Conservation (phyloP, 1,284 basidiomycete species). For the Heterobasidion irregulare region DNA sequence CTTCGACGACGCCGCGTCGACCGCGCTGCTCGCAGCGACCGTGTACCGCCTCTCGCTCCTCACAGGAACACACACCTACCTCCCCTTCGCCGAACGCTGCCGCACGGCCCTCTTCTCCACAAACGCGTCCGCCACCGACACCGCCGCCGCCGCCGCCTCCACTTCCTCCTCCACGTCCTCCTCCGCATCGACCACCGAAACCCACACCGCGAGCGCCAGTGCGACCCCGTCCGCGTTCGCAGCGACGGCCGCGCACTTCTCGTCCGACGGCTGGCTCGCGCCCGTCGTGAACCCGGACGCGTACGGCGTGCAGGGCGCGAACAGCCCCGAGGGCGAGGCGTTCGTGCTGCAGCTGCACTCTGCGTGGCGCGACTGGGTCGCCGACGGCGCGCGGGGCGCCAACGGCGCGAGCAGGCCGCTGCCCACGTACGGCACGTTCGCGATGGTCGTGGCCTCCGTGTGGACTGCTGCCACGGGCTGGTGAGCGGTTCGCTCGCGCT, state of each 20-base stretch:
- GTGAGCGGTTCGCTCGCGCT: background rate
- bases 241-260: slow-evolving; percentile 32
- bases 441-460: background rate
- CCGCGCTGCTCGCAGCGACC: slow-evolving; percentile 70
- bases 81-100: slow-evolving; percentile 50
- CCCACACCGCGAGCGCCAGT: background rate
- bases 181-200: slow-evolving; percentile 2
- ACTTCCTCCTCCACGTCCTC: slow-evolving; percentile 8
- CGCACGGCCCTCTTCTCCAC: slow-evolving; percentile 39
- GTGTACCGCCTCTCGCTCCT: slow-evolving; percentile 65
- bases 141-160: slow-evolving; percentile 6
- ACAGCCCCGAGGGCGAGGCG: slow-evolving; percentile 46
- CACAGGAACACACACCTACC: slow-evolving; percentile 35
- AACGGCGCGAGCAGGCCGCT: slow-evolving; percentile 12
- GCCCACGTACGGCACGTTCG: background rate
- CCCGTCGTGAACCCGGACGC: slow-evolving; percentile 46
- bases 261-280: slow-evolving; percentile 39
- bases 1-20: slow-evolving; percentile 72
- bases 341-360: slow-evolving; percentile 48
- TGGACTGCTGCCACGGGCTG: background rate
- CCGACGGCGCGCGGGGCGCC: slow-evolving; percentile 26
- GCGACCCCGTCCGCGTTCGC: slow-evolving; percentile 4
- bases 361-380: slow-evolving; percentile 42
- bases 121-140: slow-evolving; percentile 5
- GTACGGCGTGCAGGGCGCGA: slow-evolving; percentile 25